These are phyloP conservation scores for Ceratocystis lukuohia DNA, from an alignment of 2,329 filamentous ascomycete genomes.

Conservation along the genomic window DNA sequence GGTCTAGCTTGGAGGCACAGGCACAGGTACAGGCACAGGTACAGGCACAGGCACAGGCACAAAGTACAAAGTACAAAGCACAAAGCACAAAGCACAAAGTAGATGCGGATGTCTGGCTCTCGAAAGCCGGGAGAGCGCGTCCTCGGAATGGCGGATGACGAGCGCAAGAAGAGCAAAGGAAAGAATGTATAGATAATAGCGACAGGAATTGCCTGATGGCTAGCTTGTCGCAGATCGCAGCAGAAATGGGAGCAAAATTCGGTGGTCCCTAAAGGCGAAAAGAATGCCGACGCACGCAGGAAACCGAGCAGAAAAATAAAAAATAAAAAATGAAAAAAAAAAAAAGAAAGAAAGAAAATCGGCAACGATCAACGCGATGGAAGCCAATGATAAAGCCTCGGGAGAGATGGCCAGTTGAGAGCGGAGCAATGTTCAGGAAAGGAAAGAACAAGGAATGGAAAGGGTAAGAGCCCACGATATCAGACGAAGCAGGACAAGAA, in stretches of 20 bases:
- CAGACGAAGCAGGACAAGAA: neutral
- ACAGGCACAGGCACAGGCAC: too few species aligned
- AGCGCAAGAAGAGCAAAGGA: neutral
- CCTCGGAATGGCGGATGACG: neutral
- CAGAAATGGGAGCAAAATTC: neutral
- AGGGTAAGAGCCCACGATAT: slow-evolving; percentile 13
- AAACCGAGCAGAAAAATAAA: slow-evolving; percentile 2
- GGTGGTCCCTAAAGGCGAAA: slow-evolving; percentile 15
- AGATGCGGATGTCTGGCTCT: neutral
- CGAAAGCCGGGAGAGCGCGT: neutral
- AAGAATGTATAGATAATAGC: neutral
- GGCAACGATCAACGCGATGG: slow-evolving; percentile 23
- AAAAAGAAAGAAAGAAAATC: slow-evolving; percentile 22
- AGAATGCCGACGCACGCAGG: slow-evolving; percentile 3
- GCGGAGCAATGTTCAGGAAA: slow-evolving; percentile 17
- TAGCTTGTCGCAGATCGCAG: neutral
- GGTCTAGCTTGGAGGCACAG: too few species aligned
- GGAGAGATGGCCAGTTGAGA: slow-evolving; percentile 19
- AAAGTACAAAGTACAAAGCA: neutral
- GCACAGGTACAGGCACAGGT: too few species aligned
- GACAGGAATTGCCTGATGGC: neutral
- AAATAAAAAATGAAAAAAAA: slow-evolving; percentile 13
- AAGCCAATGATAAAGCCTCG: neutral
- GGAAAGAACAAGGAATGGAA: slow-evolving; percentile 20
- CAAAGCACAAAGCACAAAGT: neutral